Evolutionary conservation across 345 rosid genomes (phyloP).

Genomic region (Firmiana major): DNA sequence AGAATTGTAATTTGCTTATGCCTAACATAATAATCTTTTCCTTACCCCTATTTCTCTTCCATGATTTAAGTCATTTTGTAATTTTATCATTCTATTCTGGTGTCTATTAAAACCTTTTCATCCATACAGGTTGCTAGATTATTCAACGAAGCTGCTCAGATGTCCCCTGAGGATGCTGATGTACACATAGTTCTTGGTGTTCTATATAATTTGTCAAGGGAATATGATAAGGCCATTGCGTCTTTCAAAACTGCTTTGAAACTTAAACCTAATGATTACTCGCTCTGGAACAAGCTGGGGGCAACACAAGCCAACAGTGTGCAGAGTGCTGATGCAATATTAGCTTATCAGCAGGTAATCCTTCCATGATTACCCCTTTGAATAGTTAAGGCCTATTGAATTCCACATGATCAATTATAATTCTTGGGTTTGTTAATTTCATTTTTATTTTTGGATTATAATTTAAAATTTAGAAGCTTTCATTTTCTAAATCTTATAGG

Average conservation of each 20-base stretch:
- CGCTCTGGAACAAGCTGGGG: constrained; percentile 98
- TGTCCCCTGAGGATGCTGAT: constrained; percentile 97
- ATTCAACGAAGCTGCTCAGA: constrained; percentile 79
- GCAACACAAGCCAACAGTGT: constrained; percentile 99
- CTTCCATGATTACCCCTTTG: background rate
- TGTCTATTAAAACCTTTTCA: constrained; percentile 13
- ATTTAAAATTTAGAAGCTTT: background rate
- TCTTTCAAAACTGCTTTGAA: constrained; percentile 79
- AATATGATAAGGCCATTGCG: constrained; percentile 82
- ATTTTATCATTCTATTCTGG: background rate
- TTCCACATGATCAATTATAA: background rate
- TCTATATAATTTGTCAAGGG: constrained; percentile 83
- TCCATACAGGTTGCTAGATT: constrained; percentile 63
- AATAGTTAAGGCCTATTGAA: background rate
- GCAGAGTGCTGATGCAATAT: constrained; percentile 97
- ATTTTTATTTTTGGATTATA: background rate
- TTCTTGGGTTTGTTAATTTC: background rate
- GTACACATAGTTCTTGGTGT: constrained; percentile 96
- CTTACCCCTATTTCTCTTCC: background rate
- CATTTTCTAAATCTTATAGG: background rate
- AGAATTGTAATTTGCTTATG: background rate
- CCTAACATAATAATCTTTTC: background rate
- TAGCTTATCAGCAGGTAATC: constrained; percentile 86
- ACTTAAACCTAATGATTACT: constrained; percentile 94
- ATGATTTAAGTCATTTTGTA: background rate